Evolutionary conservation across 768 basidiomycete genomes (phyloP).

Genomic region (Phanerochaete carnosa): DNA sequence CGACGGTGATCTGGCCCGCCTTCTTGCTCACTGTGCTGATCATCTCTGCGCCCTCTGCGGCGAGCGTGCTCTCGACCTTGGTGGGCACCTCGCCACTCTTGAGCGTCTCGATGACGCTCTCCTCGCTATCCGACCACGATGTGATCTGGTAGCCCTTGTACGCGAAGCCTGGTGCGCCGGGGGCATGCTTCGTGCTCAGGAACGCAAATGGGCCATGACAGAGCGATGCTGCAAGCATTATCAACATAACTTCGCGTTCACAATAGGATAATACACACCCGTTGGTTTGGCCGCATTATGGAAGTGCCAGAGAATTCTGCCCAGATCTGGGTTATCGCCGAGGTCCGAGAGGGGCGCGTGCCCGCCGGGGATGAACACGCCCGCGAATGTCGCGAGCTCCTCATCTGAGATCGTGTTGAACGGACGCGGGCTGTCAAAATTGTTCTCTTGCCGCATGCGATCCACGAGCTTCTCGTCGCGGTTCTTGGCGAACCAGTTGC

Average conservation of each 20-base stretch:
- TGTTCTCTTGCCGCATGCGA: conserved; percentile 19
- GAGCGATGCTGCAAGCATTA: conserved; percentile 13
- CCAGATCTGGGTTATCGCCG: conserved; percentile 23
- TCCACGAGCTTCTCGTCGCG: conserved; percentile 18
- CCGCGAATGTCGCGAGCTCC: conserved; percentile 21
- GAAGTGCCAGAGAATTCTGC: conserved; percentile 23
- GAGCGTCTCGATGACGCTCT: conserved; percentile 22
- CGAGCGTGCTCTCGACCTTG: conserved; percentile 23
- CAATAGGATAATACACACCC: conserved; percentile 6
- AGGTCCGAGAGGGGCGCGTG: conserved; percentile 24
- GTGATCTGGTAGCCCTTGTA: conserved; percentile 28
- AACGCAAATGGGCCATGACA: conserved; percentile 26
- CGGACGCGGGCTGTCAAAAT: conserved; percentile 20
- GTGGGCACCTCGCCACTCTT: conserved; percentile 21
- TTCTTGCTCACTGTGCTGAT: conserved; percentile 15
- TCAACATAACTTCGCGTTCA: background rate
- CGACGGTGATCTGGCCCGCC: conserved; percentile 21
- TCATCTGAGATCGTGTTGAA: conserved; percentile 21
- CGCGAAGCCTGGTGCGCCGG: conserved; percentile 19
- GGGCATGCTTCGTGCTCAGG: conserved; percentile 23
- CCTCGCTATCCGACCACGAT: conserved; percentile 26
- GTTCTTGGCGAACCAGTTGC: conserved; percentile 20
- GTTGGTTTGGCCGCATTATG: conserved; percentile 22
- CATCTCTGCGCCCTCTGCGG: conserved; percentile 21
- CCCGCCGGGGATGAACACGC: conserved; percentile 28